Evolutionary conservation across 495 filamentous ascomycete genomes (phyloP).

Genomic region (Daldinia vernicosa): DNA sequence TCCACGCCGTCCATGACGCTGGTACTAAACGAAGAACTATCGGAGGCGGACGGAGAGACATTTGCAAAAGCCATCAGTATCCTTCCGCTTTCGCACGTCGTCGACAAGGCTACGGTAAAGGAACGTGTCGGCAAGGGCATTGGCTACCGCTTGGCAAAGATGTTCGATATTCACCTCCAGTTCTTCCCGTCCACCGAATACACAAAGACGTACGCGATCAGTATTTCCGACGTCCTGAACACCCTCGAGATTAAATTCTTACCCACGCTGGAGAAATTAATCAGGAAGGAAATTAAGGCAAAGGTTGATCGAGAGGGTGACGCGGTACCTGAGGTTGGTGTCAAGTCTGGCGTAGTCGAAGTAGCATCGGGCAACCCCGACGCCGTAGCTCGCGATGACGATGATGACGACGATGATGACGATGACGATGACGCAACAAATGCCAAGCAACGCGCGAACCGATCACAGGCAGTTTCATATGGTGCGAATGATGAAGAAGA

Average conservation of each 20-base stretch:
- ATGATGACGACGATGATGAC: conserved; percentile 77
- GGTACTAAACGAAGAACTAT: conserved; percentile 75
- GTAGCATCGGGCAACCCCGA: conserved; percentile 57
- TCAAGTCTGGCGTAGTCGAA: conserved; percentile 74
- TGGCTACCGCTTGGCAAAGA: conserved; percentile 75
- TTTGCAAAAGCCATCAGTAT: conserved; percentile 95
- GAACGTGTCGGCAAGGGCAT: conserved; percentile 77
- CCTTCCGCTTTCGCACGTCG: conserved; percentile 83
- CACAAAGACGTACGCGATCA: conserved; percentile 82
- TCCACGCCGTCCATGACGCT: conserved; percentile 94
- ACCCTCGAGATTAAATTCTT: conserved; percentile 85
- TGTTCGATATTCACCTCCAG: conserved; percentile 80
- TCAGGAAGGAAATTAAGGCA: conserved; percentile 80
- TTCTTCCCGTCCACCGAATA: conserved; percentile 90
- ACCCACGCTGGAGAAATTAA: conserved; percentile 69
- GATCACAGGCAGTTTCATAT: conserved; percentile 83
- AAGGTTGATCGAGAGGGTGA: conserved; percentile 71
- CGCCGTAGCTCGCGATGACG: conserved; percentile 64
- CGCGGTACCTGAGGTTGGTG: conserved; percentile 82
- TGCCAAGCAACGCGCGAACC: conserved; percentile 76
- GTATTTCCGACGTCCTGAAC: conserved; percentile 73
- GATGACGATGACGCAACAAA: conserved; percentile 88
- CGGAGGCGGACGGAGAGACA: conserved; percentile 71
- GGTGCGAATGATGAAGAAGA: conserved; percentile 93
- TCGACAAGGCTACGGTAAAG: conserved; percentile 81